phyloP scores from a whole-genome alignment of 441 rosid species.

The Pelargonium citronellum region DNA sequence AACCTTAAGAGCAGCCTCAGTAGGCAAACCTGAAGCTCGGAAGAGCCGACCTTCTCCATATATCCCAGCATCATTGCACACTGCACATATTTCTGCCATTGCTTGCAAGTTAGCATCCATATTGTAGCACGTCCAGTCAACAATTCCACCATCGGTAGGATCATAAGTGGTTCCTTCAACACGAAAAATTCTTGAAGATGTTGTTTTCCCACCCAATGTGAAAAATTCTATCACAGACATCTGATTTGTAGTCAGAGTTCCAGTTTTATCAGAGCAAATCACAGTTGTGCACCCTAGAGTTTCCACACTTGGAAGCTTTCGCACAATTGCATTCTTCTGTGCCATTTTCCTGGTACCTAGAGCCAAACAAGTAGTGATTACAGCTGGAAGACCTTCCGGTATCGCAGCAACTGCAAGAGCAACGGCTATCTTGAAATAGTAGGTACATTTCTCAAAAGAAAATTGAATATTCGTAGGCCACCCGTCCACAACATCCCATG shows the following conservation, averaged over 20 bases:
- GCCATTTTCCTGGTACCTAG: conserved; percentile 37
- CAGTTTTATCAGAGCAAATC: conserved; percentile 48
- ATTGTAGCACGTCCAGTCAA: conserved; percentile 31
- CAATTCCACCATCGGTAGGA: conserved; percentile 39
- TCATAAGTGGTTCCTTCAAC: conserved; percentile 45
- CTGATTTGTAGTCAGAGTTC: conserved; percentile 47
- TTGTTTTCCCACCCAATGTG: conserved; percentile 25
- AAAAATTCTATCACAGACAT: conserved; percentile 41
- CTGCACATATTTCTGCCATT: conserved; percentile 38
- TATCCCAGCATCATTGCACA: conserved; percentile 41
- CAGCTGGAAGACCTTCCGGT: conserved; percentile 44
- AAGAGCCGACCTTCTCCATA: conserved; percentile 29
- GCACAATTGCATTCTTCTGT: conserved; percentile 30
- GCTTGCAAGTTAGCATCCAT: conserved; percentile 43
- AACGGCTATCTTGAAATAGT: conserved; percentile 43
- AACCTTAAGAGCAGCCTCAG: conserved; percentile 60
- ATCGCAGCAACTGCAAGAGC: conserved; percentile 49
- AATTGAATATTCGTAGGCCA: conserved; percentile 41
- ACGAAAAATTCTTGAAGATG: conserved; percentile 28
- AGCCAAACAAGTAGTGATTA: conserved; percentile 45
- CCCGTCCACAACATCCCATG: conserved; percentile 38
- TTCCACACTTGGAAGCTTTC: conserved; percentile 48
- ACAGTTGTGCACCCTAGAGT: conserved; percentile 48
- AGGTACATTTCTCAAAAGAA: conserved; percentile 45
- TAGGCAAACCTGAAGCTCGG: conserved; percentile 45